Conservation (phyloP, 371 early-diverging fungal genomes). For the Rhizopus arrhizus region DNA sequence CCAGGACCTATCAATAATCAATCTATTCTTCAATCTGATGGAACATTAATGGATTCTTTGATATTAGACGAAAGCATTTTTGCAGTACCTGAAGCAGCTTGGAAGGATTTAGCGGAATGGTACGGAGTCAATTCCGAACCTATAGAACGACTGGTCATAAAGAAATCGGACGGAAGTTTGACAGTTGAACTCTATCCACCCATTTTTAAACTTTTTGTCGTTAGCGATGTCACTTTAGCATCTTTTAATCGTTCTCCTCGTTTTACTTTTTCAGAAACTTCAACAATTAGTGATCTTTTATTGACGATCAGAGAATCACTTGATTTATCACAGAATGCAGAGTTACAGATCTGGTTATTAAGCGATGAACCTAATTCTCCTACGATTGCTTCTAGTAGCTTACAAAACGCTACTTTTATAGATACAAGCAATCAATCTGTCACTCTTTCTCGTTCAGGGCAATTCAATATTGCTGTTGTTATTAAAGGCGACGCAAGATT, state of each 20-base stretch:
- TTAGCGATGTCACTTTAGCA: conserved; percentile 5
- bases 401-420: not conserved
- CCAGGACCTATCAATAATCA: conserved; percentile 30
- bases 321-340: conserved; percentile 15
- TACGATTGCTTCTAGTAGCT: conserved; percentile 3
- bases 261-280: conserved; percentile 16
- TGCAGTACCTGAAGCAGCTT: conserved; percentile 29
- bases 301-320: conserved; percentile 16
- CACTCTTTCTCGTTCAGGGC: conserved; percentile 1
- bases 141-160: conserved; percentile 13
- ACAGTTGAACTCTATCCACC: conserved; percentile 30
- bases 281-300: conserved; percentile 3
- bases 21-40: conserved; percentile 12
- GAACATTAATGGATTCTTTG: conserved; percentile 17
- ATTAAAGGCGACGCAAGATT: conserved; percentile 9
- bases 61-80: conserved; percentile 5
- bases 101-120: conserved; percentile 27
- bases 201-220: conserved; percentile 19
- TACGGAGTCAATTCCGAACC: conserved; percentile 8
- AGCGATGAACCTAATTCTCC: conserved; percentile 8
- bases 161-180: not conserved
- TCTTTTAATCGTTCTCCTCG: not conserved
- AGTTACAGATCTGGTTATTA: conserved; percentile 26
- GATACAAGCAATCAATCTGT: conserved; percentile 5
- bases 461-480: conserved; percentile 15